These are phyloP conservation scores for Pyrrhoderma lamaoense DNA, from an alignment of 1,284 basidiomycete species.

Conservation along the genomic window DNA sequence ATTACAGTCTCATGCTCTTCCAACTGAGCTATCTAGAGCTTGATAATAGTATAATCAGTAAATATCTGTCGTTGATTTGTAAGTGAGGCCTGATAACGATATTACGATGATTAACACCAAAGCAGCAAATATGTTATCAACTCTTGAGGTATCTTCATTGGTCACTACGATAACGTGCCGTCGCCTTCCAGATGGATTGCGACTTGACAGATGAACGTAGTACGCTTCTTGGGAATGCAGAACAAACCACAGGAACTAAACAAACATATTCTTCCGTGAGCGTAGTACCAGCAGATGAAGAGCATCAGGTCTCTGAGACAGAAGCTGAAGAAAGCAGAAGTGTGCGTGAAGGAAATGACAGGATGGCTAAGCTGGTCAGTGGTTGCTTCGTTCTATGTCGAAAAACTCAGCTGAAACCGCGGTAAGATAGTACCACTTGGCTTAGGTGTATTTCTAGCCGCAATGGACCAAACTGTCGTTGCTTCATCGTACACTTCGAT, in stretches of 20 bases:
- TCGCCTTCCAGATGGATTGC: too few species aligned
- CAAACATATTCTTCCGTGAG: conserved; percentile 2
- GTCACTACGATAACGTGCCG: too few species aligned
- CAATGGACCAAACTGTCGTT: conserved; percentile 55
- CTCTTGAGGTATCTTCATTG: too few species aligned
- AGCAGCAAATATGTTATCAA: too few species aligned
- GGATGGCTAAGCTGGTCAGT: conserved; percentile 14
- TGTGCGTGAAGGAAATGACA: conserved; percentile 8
- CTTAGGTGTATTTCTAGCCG: conserved; percentile 49
- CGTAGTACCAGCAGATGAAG: conserved; percentile 7
- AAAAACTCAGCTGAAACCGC: background rate
- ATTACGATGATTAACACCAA: too few species aligned
- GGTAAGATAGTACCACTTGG: conserved; percentile 48
- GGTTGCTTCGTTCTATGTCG: background rate
- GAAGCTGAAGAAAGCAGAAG: conserved; percentile 3
- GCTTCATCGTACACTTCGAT: conserved; percentile 55
- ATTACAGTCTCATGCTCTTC: conserved; percentile 22
- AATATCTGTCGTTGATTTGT: background rate
- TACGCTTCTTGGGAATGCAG: conserved; percentile 4
- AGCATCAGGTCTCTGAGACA: background rate
- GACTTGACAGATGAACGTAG: conserved; percentile 1
- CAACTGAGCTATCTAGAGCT: conserved; percentile 22
- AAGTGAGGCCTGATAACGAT: too few species aligned
- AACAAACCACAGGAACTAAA: background rate
- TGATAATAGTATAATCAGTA: background rate